A percentile compares a stretch with the other conserved stretches of the same genome.
These are phyloP conservation scores for Sporothrix brunneoviolacea DNA, from an alignment of 2,329 filamentous ascomycete species.

Conservation along the genomic window DNA sequence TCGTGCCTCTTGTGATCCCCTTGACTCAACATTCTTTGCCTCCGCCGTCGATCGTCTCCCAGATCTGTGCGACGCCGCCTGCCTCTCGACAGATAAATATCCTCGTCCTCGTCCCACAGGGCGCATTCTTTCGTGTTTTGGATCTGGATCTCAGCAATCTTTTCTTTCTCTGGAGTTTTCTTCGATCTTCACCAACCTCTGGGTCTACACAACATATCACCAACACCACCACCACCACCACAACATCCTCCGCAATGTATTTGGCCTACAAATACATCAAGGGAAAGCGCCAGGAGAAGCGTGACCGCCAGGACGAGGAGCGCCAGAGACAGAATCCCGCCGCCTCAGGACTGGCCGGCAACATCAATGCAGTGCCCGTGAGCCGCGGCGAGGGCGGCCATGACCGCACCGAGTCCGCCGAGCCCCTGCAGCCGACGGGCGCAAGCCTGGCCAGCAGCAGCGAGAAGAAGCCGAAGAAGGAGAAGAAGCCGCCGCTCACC, in stretches of 20 bases:
- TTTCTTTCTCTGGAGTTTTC: too few species aligned
- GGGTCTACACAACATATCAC: too few species aligned
- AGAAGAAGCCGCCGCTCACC: conserved; percentile 6
- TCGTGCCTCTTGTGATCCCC: too few species aligned
- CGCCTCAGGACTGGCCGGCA: neutral
- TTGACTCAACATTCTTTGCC: too few species aligned
- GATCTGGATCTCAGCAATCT: too few species aligned
- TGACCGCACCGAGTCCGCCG: neutral
- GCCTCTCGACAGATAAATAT: conserved; percentile 8
- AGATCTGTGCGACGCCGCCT: too few species aligned
- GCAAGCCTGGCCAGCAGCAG: neutral
- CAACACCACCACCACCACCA: neutral
- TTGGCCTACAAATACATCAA: conserved; percentile 20
- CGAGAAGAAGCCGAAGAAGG: conserved; percentile 1
- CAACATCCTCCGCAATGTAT: conserved; percentile 16
- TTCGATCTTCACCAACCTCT: too few species aligned
- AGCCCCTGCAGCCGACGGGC: neutral
- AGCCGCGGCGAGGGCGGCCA: neutral
- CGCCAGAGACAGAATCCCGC: neutral
- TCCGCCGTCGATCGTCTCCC: too few species aligned
- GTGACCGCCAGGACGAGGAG: neutral
- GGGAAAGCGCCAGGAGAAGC: conserved; percentile 18
- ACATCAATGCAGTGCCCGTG: neutral
- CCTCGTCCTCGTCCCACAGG: neutral
- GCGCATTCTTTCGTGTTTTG: too few species aligned